These are phyloP conservation scores for Russula griseocarnosa DNA, from an alignment of 768 basidiomycete genomes.

Conservation along the genomic window DNA sequence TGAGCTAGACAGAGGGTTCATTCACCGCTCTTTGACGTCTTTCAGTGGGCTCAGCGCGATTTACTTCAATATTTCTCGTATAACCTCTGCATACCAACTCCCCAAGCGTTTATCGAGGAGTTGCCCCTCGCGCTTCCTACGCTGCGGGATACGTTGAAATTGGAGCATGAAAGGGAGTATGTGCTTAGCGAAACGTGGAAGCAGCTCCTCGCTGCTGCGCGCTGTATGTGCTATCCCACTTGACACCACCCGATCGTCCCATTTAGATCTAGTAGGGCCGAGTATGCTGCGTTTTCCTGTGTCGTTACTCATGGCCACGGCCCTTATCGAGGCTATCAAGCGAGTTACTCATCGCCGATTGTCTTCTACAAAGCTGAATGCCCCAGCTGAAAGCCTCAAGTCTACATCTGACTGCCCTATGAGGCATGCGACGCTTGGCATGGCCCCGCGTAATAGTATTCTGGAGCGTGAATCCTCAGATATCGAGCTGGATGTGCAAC, in stretches of 20 bases:
- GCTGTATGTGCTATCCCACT: constrained; percentile 11
- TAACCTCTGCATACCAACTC: constrained; percentile 21
- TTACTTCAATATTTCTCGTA: constrained; percentile 23
- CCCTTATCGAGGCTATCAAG: constrained; percentile 22
- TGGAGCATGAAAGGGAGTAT: constrained; percentile 11
- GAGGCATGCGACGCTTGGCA: neutral
- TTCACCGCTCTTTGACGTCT: neutral
- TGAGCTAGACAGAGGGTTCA: neutral
- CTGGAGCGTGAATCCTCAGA: neutral
- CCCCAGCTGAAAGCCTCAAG: neutral
- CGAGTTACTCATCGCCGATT: constrained; percentile 1
- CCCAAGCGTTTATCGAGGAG: constrained; percentile 25
- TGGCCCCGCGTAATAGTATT: neutral
- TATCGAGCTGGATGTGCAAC: neutral
- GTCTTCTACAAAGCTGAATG: neutral
- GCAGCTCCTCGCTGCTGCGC: constrained; percentile 19
- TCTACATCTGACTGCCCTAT: neutral
- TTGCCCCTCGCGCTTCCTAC: constrained; percentile 18
- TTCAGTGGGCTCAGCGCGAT: constrained; percentile 23
- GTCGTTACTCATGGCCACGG: constrained; percentile 25
- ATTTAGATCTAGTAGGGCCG: constrained; percentile 16
- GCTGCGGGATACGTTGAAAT: constrained; percentile 11
- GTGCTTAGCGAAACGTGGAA: constrained; percentile 21
- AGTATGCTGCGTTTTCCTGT: constrained; percentile 21
- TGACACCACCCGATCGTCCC: neutral